Evolutionary conservation across 345 rosid genomes (phyloP).

Genomic region (Dovyalis caffra): DNA sequence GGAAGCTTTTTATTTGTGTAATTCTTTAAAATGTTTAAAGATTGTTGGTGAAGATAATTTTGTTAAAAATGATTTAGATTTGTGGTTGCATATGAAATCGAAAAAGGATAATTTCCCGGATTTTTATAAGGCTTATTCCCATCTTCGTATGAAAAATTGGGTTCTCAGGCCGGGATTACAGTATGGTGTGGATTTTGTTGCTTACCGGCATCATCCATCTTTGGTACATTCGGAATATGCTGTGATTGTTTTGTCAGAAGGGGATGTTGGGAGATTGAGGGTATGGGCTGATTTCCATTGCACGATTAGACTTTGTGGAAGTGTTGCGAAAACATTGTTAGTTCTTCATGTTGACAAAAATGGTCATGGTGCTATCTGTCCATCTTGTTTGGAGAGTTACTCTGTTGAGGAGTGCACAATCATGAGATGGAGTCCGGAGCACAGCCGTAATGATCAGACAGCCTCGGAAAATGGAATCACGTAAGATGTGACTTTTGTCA

Average conservation of each 20-base stretch:
- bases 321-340: conserved; percentile 73
- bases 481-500: neutral
- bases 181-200: conserved; percentile 80
- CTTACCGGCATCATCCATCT: conserved; percentile 78
- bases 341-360: conserved; percentile 42
- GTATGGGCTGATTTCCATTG: conserved; percentile 75
- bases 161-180: conserved; percentile 66
- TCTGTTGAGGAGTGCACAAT: conserved; percentile 54
- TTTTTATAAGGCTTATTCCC: conserved; percentile 68
- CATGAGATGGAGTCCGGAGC: conserved; percentile 70
- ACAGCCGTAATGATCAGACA: conserved; percentile 52
- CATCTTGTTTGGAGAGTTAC: conserved; percentile 43
- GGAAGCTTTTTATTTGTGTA: conserved; percentile 70
- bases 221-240: conserved; percentile 86
- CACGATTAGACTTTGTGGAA: conserved; percentile 64
- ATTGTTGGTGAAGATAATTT: conserved; percentile 34
- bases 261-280: conserved; percentile 46
- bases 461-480: conserved; percentile 16
- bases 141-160: conserved; percentile 71
- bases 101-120: conserved; percentile 51
- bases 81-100: conserved; percentile 53
- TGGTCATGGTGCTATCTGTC: conserved; percentile 31
- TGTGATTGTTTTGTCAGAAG: conserved; percentile 50
- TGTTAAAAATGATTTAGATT: conserved; percentile 34
- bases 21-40: conserved; percentile 61